phyloP scores from a whole-genome alignment of 345 rosid genomes.

The Euphorbia lathyris region DNA sequence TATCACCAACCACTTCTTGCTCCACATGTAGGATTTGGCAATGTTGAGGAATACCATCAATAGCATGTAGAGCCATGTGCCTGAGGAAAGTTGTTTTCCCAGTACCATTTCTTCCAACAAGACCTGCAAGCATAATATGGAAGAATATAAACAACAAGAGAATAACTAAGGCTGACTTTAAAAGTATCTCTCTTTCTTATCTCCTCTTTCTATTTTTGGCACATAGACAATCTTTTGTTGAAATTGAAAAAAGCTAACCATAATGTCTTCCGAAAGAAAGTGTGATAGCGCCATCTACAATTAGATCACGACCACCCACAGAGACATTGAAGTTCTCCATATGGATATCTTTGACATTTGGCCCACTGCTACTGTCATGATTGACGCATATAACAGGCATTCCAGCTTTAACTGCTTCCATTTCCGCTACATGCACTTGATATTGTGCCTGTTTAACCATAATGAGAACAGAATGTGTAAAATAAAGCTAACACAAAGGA shows the following conservation, averaged over 20 bases:
- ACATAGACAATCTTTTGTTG: background rate
- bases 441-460: slow-evolving; percentile 62
- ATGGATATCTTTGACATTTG: slow-evolving; percentile 79
- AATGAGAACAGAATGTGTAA: background rate
- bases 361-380: slow-evolving; percentile 71
- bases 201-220: slow-evolving; percentile 9
- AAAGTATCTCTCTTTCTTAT: slow-evolving; percentile 4
- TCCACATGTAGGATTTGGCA: slow-evolving; percentile 98
- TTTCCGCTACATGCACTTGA: slow-evolving; percentile 88
- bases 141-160: background rate
- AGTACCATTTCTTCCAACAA: slow-evolving; percentile 98
- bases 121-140: slow-evolving; percentile 48
- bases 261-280: slow-evolving; percentile 97
- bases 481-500: background rate
- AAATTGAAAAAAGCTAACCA: slow-evolving; percentile 51
- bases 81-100: slow-evolving; percentile 97
- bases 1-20: slow-evolving; percentile 97
- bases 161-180: background rate
- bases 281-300: slow-evolving; percentile 80
- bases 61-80: slow-evolving; percentile 97
- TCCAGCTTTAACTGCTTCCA: slow-evolving; percentile 93
- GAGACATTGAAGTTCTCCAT: slow-evolving; percentile 91
- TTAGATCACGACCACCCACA: slow-evolving; percentile 97
- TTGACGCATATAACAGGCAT: slow-evolving; percentile 86
- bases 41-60: slow-evolving; percentile 89